These are phyloP conservation scores for Trichophaea hybrida DNA, from an alignment of 2,329 filamentous ascomycete genomes.

Conservation along the genomic window DNA sequence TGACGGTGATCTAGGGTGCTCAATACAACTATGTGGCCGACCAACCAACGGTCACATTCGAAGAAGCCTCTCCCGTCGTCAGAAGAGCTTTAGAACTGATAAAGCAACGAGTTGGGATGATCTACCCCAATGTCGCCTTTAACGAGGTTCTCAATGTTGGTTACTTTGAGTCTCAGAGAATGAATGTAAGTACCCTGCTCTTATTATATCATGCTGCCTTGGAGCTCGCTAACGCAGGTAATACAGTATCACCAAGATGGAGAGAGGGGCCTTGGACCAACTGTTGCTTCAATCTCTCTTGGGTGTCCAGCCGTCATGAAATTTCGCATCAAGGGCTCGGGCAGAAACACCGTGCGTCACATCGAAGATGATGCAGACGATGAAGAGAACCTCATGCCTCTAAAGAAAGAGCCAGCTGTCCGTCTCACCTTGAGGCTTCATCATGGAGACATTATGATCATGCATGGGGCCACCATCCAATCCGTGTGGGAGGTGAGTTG, in stretches of 20 bases:
- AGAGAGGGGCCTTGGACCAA: conserved; percentile 46
- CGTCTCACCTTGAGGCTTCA: conserved; percentile 35
- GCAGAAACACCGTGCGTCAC: background rate
- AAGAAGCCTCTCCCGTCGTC: conserved; percentile 37
- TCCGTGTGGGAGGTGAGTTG: conserved; percentile 40
- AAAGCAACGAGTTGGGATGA: conserved; percentile 20
- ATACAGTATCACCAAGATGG: conserved; percentile 51
- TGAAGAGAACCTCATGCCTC: too few species aligned
- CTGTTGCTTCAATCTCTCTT: conserved; percentile 47
- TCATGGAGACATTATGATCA: conserved; percentile 49
- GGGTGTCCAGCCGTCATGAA: conserved; percentile 45
- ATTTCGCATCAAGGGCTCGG: conserved; percentile 40
- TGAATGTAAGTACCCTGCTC: conserved; percentile 35
- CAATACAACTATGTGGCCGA: conserved; percentile 52
- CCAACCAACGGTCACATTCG: conserved; percentile 39
- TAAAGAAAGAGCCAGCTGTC: background rate
- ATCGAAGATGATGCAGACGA: background rate
- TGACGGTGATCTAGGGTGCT: conserved; percentile 36
- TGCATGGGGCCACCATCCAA: conserved; percentile 46
- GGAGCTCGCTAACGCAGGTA: conserved; percentile 3
- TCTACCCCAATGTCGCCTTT: conserved; percentile 35
- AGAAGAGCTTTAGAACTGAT: conserved; percentile 37
- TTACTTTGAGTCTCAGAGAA: conserved; percentile 47
- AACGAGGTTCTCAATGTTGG: conserved; percentile 50
- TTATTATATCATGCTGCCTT: background rate